phyloP scores from a whole-genome alignment of 2,329 filamentous ascomycete genomes.

The Diplodia corticola region DNA sequence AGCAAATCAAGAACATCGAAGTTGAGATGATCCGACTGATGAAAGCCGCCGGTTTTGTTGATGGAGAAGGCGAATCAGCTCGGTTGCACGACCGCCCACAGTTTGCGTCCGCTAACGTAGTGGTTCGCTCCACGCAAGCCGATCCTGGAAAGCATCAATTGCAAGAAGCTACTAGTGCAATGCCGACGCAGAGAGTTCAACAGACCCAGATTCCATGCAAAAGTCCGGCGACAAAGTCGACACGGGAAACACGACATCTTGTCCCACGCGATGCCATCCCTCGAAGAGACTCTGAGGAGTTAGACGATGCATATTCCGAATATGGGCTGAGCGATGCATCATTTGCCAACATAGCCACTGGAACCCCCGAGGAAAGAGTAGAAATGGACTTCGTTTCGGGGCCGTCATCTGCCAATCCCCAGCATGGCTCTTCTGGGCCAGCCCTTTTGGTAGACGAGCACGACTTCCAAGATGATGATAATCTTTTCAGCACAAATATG shows the following conservation, averaged over 20 bases:
- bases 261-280: conserved; percentile 26
- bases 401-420: background rate
- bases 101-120: background rate
- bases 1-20: conserved; percentile 32
- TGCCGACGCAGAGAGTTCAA: conserved; percentile 35
- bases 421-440: background rate
- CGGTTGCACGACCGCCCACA: background rate
- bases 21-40: conserved; percentile 34
- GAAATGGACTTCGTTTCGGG: background rate
- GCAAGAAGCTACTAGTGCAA: background rate
- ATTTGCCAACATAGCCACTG: background rate
- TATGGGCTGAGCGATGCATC: conserved; percentile 13
- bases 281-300: background rate
- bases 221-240: conserved; percentile 33
- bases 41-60: conserved; percentile 31
- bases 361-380: background rate
- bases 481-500: conserved; percentile 35
- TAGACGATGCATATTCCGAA: conserved; percentile 34
- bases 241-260: conserved; percentile 9
- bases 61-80: conserved; percentile 24
- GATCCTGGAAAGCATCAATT: background rate
- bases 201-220: conserved; percentile 34
- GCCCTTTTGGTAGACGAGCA: conserved; percentile 31
- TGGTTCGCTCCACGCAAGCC: conserved; percentile 5
- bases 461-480: conserved; percentile 35